phyloP scores from a whole-genome alignment of 176 grass and related monocot genomes.

The Oryza meyeriana region DNA sequence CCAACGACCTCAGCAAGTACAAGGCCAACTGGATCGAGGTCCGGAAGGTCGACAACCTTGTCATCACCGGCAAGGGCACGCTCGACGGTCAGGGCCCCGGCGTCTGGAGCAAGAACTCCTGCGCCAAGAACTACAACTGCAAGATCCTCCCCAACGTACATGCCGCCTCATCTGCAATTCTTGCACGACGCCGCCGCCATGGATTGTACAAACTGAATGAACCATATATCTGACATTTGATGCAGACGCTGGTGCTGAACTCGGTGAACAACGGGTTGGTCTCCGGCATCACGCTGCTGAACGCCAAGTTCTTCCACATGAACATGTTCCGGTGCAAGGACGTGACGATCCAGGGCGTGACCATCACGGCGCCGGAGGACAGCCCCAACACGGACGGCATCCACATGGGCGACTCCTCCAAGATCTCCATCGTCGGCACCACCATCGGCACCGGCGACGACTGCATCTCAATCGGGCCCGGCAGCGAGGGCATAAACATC shows the following conservation, averaged over 20 bases:
- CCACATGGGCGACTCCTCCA: conserved; percentile 34
- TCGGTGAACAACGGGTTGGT: conserved; percentile 6
- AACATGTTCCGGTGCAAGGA: conserved; percentile 34
- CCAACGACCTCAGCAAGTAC: conserved; percentile 10
- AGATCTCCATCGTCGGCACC: conserved; percentile 24
- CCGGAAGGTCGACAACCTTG: conserved; percentile 15
- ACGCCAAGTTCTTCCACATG: conserved; percentile 57
- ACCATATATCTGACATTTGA: too few species aligned
- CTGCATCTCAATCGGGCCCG: conserved; percentile 35
- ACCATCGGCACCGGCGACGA: conserved; percentile 45
- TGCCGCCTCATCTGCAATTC: background rate
- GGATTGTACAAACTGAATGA: too few species aligned
- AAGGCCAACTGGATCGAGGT: conserved; percentile 34
- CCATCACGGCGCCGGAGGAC: conserved; percentile 40
- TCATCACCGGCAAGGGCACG: conserved; percentile 12
- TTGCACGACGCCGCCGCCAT: too few species aligned
- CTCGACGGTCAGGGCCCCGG: conserved; percentile 35
- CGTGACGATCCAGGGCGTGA: conserved; percentile 15
- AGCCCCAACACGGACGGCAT: conserved; percentile 86
- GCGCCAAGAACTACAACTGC: conserved; percentile 22
- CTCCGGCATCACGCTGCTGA: conserved; percentile 11
- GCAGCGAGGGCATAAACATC: conserved; percentile 16
- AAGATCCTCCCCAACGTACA: conserved; percentile 25
- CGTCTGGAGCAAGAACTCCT: conserved; percentile 35
- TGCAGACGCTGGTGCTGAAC: conserved; percentile 32